A percentile compares a stretch with the other conserved stretches of the same genome.
phyloP scores from a whole-genome alignment of 805 yeast genomes.

The Metschnikowia reukaufii region DNA sequence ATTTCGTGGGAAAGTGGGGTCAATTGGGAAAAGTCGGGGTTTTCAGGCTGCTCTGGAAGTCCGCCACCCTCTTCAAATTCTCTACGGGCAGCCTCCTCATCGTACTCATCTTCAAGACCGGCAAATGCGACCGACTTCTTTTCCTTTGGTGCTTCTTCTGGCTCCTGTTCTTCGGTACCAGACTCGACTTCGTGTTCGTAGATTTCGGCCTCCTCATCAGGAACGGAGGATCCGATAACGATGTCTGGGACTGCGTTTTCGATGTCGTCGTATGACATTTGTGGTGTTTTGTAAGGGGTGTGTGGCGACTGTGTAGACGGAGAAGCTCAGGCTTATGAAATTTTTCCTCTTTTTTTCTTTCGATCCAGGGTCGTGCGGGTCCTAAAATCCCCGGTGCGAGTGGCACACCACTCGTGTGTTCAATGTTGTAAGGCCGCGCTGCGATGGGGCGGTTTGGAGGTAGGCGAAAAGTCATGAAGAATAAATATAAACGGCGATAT shows the following conservation, averaged over 20 bases:
- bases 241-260: slow-evolving; percentile 85
- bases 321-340: slow-evolving; percentile 6
- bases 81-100: slow-evolving; percentile 71
- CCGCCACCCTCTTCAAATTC: slow-evolving; percentile 99
- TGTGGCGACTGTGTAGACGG: slow-evolving; percentile 1
- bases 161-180: slow-evolving; percentile 47
- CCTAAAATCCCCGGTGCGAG: slow-evolving; percentile 1
- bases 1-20: slow-evolving; percentile 93
- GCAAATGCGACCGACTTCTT: slow-evolving; percentile 86
- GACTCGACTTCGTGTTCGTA: slow-evolving; percentile 53
- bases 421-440: too few relatives aligned
- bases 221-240: slow-evolving; percentile 60
- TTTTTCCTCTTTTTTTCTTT: slow-evolving; percentile 9
- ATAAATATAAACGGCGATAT: too few relatives aligned
- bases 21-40: slow-evolving; percentile 78
- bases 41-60: slow-evolving; percentile 90
- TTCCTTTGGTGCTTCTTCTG: slow-evolving; percentile 33
- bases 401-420: slow-evolving; percentile 5
- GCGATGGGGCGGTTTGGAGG: too few relatives aligned
- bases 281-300: slow-evolving; percentile 15
- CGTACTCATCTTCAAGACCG: slow-evolving; percentile 63
- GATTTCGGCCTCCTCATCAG: slow-evolving; percentile 41
- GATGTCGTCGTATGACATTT: slow-evolving; percentile 72
- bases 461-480: too few relatives aligned
- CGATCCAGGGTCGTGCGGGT: slow-evolving; percentile 10